Percentiles rank a stretch among this genome's conserved stretches.
Evolutionary conservation across 2,329 filamentous ascomycete species (phyloP).

Genomic region (Sclerotiophoma versabilis): DNA sequence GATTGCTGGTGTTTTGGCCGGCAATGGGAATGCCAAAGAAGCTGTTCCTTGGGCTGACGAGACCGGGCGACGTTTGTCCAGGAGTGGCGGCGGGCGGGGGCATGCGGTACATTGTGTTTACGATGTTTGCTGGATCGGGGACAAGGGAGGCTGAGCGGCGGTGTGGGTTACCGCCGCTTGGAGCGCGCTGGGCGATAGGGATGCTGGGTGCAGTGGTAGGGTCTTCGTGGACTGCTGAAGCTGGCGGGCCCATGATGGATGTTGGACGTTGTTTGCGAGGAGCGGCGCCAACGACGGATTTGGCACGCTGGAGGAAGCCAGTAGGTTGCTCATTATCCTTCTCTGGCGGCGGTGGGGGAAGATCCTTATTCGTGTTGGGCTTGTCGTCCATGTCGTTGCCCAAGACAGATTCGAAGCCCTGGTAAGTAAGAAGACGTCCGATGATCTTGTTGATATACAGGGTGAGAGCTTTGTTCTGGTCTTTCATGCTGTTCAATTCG

Average conservation of each 20-base stretch:
- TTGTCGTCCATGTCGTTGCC: constrained; percentile 69
- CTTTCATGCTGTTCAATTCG: constrained; percentile 81
- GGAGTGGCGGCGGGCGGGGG: constrained; percentile 51
- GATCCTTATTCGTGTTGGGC: constrained; percentile 78
- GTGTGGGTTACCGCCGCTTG: constrained; percentile 47
- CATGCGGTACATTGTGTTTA: constrained; percentile 90
- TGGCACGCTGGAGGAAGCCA: constrained; percentile 64
- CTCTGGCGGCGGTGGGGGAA: constrained; percentile 66
- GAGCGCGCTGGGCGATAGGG: constrained; percentile 65
- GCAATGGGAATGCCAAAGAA: constrained; percentile 52
- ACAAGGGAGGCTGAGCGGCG: constrained; percentile 56
- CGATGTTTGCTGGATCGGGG: constrained; percentile 69
- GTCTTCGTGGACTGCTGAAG: constrained; percentile 58
- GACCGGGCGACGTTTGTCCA: constrained; percentile 58
- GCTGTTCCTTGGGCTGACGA: constrained; percentile 47
- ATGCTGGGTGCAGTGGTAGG: constrained; percentile 79
- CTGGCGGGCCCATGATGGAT: constrained; percentile 41
- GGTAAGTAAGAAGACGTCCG: constrained; percentile 89
- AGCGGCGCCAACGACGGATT: constrained; percentile 61
- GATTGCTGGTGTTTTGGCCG: constrained; percentile 53
- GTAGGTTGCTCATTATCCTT: constrained; percentile 57
- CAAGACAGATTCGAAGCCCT: constrained; percentile 92
- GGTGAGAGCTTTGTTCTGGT: constrained; percentile 96
- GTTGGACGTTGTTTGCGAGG: constrained; percentile 54
- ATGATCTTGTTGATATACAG: constrained; percentile 99